A percentile compares a stretch with the other conserved stretches of the same genome.
These are phyloP conservation scores for Chrysanthemum seticuspe DNA, from an alignment of 129 eudicot species.

Conservation along the genomic window DNA sequence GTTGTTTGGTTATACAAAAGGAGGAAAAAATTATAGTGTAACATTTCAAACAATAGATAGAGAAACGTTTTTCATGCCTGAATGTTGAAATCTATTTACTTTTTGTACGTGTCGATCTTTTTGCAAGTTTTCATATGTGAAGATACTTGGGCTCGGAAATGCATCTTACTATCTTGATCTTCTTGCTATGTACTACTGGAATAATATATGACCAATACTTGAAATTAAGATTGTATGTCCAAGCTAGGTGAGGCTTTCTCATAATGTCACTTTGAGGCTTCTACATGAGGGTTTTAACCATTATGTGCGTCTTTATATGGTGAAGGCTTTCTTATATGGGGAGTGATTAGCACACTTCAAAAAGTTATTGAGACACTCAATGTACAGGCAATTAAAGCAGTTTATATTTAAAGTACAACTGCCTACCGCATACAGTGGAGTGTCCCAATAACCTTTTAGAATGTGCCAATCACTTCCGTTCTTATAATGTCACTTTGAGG, in stretches of 20 bases:
- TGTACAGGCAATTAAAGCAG: too few species aligned
- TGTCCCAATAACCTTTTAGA: too few species aligned
- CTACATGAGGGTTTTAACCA: too few species aligned
- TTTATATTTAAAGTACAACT: too few species aligned
- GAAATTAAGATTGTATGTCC: background rate
- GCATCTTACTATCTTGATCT: slow-evolving; percentile 14
- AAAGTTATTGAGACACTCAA: too few species aligned
- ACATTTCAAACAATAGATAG: slow-evolving; percentile 17
- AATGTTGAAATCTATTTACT: slow-evolving; percentile 13
- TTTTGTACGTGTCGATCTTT: slow-evolving; percentile 7
- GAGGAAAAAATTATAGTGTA: slow-evolving; percentile 20
- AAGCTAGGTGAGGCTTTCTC: background rate
- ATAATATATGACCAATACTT: background rate
- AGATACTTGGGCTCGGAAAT: background rate
- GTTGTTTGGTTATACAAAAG: slow-evolving; percentile 31
- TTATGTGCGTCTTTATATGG: too few species aligned
- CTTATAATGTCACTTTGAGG: too few species aligned
- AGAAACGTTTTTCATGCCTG: slow-evolving; percentile 23
- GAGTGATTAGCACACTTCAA: too few species aligned
- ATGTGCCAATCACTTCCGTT: too few species aligned
- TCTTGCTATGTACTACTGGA: slow-evolving; percentile 3
- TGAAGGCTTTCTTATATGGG: too few species aligned
- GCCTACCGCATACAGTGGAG: too few species aligned
- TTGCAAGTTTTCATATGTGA: slow-evolving; percentile 6
- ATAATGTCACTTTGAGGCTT: too few species aligned